A percentile compares a stretch with the other conserved stretches of the same genome.
phyloP scores from a whole-genome alignment of 2,329 filamentous ascomycete species.

The Blastomyces percursus region DNA sequence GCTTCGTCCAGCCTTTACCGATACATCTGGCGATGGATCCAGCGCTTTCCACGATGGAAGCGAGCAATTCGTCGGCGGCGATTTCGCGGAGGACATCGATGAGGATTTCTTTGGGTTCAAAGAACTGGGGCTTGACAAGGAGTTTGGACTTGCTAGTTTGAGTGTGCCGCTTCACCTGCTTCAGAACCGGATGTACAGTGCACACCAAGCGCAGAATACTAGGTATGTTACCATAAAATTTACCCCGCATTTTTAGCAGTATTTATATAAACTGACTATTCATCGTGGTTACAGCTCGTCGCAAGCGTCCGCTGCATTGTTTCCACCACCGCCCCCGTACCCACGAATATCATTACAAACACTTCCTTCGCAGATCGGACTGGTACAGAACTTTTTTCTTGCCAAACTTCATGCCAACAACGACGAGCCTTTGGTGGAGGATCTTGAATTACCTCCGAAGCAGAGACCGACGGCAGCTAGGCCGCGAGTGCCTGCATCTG shows the following conservation, averaged over 20 bases:
- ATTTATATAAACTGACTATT: constrained; percentile 12
- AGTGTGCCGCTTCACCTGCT: constrained; percentile 89
- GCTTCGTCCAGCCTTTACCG: constrained; percentile 74
- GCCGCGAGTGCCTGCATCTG: constrained; percentile 36
- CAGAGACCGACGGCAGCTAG: constrained; percentile 50
- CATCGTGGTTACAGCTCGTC: constrained; percentile 19
- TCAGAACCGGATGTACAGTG: constrained; percentile 77
- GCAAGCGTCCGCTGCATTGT: constrained; percentile 48
- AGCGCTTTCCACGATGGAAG: constrained; percentile 92
- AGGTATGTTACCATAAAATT: constrained; percentile 32
- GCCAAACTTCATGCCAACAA: constrained; percentile 75
- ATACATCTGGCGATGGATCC: constrained; percentile 70
- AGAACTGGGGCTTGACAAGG: constrained; percentile 80
- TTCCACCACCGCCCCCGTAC: constrained; percentile 55
- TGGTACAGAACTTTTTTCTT: constrained; percentile 85
- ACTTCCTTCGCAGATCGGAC: constrained; percentile 67
- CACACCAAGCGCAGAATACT: constrained; percentile 66
- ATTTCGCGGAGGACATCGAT: constrained; percentile 94
- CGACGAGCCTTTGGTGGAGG: constrained; percentile 75
- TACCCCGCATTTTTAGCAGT: constrained; percentile 4
- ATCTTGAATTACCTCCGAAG: constrained; percentile 88
- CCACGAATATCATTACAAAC: constrained; percentile 71
- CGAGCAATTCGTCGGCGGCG: constrained; percentile 90
- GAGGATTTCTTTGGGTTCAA: constrained; percentile 99
- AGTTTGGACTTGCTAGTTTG: constrained; percentile 77